phyloP scores from a whole-genome alignment of 148 eudicot species.

The Rhododendron williamsianum region DNA sequence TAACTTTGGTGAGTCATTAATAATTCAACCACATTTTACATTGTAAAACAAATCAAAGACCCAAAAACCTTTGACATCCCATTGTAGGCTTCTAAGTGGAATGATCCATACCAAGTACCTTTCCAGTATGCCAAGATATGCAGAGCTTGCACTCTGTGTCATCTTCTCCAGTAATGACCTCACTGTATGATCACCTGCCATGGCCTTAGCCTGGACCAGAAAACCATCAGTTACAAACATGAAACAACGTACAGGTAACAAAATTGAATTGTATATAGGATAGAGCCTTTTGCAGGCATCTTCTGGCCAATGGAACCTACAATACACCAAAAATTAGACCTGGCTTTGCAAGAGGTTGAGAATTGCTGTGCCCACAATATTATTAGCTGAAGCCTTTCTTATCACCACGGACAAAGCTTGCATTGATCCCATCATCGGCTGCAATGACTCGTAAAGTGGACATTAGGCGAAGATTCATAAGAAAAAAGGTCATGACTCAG shows the following conservation, averaged over 20 bases:
- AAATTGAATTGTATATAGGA: neutral
- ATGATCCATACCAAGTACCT: constrained; percentile 40
- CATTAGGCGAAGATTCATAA: neutral
- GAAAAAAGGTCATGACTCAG: constrained; percentile 8
- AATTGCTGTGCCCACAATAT: constrained; percentile 68
- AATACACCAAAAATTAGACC: constrained; percentile 32
- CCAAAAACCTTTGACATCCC: neutral
- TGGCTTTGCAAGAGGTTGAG: constrained; percentile 95
- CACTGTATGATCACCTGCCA: constrained; percentile 91
- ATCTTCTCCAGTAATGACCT: constrained; percentile 89
- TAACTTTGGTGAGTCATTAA: neutral
- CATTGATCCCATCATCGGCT: constrained; percentile 97
- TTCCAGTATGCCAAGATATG: constrained; percentile 90
- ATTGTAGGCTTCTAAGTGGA: neutral
- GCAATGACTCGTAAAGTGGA: constrained; percentile 15
- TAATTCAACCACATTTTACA: neutral
- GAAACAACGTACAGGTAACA: neutral
- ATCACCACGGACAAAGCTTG: constrained; percentile 76
- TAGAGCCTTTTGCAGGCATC: neutral
- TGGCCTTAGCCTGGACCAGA: constrained; percentile 72
- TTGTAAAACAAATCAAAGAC: neutral
- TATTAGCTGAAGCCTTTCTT: constrained; percentile 59
- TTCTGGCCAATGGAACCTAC: neutral
- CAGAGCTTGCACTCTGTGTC: constrained; percentile 78
- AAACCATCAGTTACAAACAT: neutral